Evolutionary conservation across 2,329 filamentous ascomycete species (phyloP), one percentile per base, ranked within the genome.

Genomic region (Aurifilum marmelostoma): DNA sequence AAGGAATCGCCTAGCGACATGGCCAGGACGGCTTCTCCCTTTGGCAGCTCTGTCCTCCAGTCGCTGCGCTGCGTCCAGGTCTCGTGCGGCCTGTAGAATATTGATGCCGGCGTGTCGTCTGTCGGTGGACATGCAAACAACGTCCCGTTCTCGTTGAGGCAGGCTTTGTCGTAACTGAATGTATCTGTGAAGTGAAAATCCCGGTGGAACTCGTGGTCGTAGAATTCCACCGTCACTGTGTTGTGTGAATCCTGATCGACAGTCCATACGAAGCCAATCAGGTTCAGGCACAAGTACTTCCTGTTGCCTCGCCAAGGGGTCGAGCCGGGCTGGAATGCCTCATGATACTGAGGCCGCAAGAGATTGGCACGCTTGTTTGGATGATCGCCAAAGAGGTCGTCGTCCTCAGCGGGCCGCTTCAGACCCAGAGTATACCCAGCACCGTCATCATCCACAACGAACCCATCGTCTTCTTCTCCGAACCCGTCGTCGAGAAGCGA

Each of bases 151-250:
- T 97, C 92, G 74, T 92, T 90, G 68, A 99, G 84, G 75, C 95
- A 98, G 27, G 96, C 95, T 79, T 97, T 97, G 81, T 99, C 96
- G 80, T 98, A 98, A 4, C 94, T 85, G 77, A 94, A 97, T 0
- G 94, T 95, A 77, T 99, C 96, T 16, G 94, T 98, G 78, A 99
- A 98, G 81, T 98, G 96, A 75, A 97, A 97, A 78, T 98, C 94
- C 62, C 95, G 88, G 77, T 97, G 92, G 69, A 92, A 90, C 74
- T 97, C 94, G 69, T 94, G 91, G 78, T 99, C 97, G 78, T 98
- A 97, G 78, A 99, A 99, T 75, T 98, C 96, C 1, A 98, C 94
- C 0, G 94, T 97, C 14, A 99, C 91, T 1, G 96, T 99, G 77
- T 98, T 89, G 74, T 95, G 91, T 0, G 91, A 92, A 76, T 97